Conservation (phyloP, 1,284 basidiomycete genomes). For the Ustilago nuda region DNA sequence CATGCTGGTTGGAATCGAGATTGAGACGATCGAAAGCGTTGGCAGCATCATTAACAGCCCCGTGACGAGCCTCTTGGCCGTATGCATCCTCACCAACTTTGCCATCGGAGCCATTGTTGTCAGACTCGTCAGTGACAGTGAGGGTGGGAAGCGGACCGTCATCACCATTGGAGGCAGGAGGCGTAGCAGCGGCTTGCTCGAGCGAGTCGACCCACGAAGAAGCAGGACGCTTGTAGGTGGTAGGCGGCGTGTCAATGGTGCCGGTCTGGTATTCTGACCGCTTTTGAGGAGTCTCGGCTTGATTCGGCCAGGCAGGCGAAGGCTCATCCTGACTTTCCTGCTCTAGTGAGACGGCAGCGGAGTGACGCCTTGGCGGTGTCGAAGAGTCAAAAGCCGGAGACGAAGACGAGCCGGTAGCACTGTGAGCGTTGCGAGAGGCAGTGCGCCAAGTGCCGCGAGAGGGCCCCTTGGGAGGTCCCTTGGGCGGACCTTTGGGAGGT, state of each 20-base stretch:
- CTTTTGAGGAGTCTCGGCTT: constrained; percentile 10
- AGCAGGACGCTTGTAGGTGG: constrained; percentile 26
- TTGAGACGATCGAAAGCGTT: constrained; percentile 25
- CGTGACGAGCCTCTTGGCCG: not conserved
- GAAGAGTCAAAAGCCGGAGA: constrained; percentile 11
- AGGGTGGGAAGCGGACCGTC: constrained; percentile 40
- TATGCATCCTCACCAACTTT: not conserved
- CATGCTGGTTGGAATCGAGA: constrained; percentile 13
- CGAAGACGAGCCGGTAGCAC: constrained; percentile 5
- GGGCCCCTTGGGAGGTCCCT: constrained; percentile 43
- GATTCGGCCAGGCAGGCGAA: constrained; percentile 9
- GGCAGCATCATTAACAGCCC: constrained; percentile 24
- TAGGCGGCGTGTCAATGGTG: constrained; percentile 29
- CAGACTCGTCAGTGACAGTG: constrained; percentile 46
- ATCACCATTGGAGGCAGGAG: constrained; percentile 20
- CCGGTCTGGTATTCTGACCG: constrained; percentile 9
- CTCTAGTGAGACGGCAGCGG: constrained; percentile 35
- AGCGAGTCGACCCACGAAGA: constrained; percentile 45
- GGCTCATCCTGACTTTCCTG: constrained; percentile 22
- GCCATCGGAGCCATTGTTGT: constrained; percentile 15
- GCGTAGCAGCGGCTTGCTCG: constrained; percentile 45
- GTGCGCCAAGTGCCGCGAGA: constrained; percentile 41
- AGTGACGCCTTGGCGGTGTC: not conserved
- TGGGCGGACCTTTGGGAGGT: constrained; percentile 22
- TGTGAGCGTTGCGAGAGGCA: constrained; percentile 36